A percentile compares a stretch with the other conserved stretches of the same genome.
Evolutionary conservation across 257 asterid genomes (phyloP).

Genomic region (Petunia axillaris): DNA sequence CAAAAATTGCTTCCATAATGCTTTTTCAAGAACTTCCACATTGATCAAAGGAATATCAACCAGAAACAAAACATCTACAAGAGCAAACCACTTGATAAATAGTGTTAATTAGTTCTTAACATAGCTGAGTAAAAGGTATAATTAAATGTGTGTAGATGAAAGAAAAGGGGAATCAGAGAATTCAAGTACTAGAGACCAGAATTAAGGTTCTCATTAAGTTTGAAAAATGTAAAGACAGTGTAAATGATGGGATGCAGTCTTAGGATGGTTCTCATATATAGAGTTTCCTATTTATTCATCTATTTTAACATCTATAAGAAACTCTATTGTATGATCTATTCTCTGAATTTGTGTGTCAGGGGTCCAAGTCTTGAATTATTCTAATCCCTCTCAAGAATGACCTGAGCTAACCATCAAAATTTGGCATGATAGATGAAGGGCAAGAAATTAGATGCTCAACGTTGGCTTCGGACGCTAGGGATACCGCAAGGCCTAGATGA

Average conservation of each 20-base stretch:
- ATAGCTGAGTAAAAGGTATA: neutral
- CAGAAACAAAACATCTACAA: neutral
- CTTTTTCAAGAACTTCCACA: neutral
- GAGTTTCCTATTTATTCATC: neutral
- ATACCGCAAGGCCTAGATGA: slow-evolving; percentile 48
- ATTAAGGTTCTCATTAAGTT: neutral
- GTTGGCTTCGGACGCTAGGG: slow-evolving; percentile 40
- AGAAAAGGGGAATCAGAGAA: neutral
- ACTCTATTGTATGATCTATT: neutral
- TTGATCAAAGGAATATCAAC: neutral
- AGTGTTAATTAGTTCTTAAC: slow-evolving; percentile 4
- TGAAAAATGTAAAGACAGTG: neutral
- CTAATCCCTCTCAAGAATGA: neutral
- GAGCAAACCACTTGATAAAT: neutral
- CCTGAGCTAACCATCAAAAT: neutral
- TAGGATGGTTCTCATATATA: neutral
- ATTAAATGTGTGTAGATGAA: neutral
- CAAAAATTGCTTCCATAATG: neutral
- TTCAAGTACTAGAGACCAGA: neutral
- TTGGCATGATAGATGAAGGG: slow-evolving; percentile 28
- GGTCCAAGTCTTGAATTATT: neutral
- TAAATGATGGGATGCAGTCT: neutral
- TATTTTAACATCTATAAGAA: neutral
- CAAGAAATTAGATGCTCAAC: slow-evolving; percentile 37
- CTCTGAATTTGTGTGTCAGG: neutral